A percentile compares a stretch with the other conserved stretches of the same genome.
Evolutionary conservation across 2,329 filamentous ascomycete species (phyloP).

Genomic region (Cercospora canescens): DNA sequence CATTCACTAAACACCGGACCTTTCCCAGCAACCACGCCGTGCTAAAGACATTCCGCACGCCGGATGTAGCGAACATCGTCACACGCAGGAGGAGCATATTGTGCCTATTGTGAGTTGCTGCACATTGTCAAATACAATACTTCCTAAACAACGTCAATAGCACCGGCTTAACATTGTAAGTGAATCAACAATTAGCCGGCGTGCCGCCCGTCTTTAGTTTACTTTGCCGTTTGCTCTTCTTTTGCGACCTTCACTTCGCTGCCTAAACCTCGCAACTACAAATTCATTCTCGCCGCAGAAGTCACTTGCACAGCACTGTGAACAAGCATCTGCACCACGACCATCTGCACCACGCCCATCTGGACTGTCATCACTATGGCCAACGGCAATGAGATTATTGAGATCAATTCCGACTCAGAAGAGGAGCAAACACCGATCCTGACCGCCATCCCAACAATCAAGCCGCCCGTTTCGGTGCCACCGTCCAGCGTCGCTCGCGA

Average conservation of each 20-base stretch:
- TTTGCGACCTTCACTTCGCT: neutral
- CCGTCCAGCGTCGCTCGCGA: neutral
- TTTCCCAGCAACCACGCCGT: neutral
- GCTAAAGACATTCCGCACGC: neutral
- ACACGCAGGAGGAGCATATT: neutral
- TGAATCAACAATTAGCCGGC: neutral
- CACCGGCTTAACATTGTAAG: neutral
- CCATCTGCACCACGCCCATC: neutral
- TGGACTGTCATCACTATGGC: neutral
- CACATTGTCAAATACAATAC: neutral
- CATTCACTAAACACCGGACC: neutral
- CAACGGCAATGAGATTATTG: neutral
- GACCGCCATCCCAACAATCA: neutral
- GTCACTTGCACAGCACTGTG: neutral
- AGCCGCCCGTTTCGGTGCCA: neutral
- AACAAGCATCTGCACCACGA: neutral
- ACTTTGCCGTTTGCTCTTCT: slow-evolving; percentile 1
- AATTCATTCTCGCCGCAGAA: neutral
- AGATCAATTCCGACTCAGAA: neutral
- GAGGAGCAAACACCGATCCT: neutral
- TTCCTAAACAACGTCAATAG: neutral
- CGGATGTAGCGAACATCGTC: neutral
- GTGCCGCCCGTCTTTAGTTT: neutral
- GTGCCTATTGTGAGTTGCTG: neutral
- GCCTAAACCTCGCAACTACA: neutral